Evolutionary conservation across 179 eudicot species (phyloP).

Genomic region (Drosera spatulata): DNA sequence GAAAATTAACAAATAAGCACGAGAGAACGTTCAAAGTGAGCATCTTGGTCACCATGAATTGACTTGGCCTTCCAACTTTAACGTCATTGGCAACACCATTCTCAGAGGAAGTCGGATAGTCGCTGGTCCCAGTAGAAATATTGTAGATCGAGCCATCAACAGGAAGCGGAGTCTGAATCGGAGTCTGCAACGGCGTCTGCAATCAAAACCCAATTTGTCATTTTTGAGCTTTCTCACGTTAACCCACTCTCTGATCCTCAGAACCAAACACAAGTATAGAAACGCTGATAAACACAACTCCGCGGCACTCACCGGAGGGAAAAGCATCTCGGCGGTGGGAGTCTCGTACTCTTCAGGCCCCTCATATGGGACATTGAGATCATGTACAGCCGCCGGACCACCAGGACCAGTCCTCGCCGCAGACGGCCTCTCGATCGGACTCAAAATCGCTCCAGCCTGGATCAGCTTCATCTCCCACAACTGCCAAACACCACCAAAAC

Average conservation of each 20-base stretch:
- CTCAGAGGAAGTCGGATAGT: slow-evolving; percentile 55
- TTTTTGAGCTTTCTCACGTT: too few species aligned
- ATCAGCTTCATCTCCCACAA: slow-evolving; percentile 92
- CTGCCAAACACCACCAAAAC: slow-evolving; percentile 19
- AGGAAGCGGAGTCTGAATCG: slow-evolving; percentile 72
- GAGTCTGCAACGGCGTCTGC: slow-evolving; percentile 77
- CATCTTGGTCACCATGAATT: slow-evolving; percentile 56
- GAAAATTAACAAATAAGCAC: too few species aligned
- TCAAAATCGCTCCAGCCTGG: slow-evolving; percentile 73
- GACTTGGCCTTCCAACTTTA: slow-evolving; percentile 66
- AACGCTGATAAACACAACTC: background rate
- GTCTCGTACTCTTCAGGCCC: slow-evolving; percentile 93
- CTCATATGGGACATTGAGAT: slow-evolving; percentile 95
- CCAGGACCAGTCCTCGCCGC: slow-evolving; percentile 34
- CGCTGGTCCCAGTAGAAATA: slow-evolving; percentile 67
- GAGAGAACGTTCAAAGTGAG: background rate
- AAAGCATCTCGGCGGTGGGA: slow-evolving; percentile 93
- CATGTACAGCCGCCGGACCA: slow-evolving; percentile 67
- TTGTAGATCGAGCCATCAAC: slow-evolving; percentile 69
- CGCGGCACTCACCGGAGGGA: slow-evolving; percentile 66
- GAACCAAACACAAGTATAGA: too few species aligned
- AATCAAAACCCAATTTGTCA: background rate
- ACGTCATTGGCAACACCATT: slow-evolving; percentile 25
- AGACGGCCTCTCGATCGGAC: slow-evolving; percentile 66
- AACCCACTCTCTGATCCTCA: too few species aligned